Base-by-base conservation (phyloP, 1,284 basidiomycete genomes). In the Hypsizygus ulmarius region DNA sequence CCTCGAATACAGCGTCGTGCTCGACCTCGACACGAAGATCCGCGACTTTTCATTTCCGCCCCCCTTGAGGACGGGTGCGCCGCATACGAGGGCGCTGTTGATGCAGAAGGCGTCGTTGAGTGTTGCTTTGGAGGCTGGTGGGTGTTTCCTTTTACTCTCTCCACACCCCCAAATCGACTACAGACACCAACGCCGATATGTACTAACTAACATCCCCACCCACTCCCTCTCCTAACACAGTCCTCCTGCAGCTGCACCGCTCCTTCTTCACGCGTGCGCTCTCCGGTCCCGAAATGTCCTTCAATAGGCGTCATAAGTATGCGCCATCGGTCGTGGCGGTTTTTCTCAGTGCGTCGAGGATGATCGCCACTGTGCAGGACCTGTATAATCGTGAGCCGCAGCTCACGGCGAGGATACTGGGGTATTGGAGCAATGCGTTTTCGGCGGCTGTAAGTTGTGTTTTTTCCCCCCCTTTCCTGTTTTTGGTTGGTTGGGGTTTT, bases 371-470 rank as follows among this genome's bases (percentile, higher is more conserved):
- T 25, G 70, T 82, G 43, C 71, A 77, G 52, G 79, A 78, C 48
- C 59, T 81, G 16, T 79, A 79, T 60, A 69, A 69, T 5, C 73
- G 74, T 39, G 77, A 81, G 50, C 78, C 79, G 1, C 65, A 70
- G 35, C 63, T 83, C 39, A 75, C 79, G 5, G 74, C 78, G 43
- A 70, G 82, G 42, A 77, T 81, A 57, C 72, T 81, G 64, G 80
- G 81, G 50, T 74, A 81, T 54, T 84, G 81, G 70, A 81, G 78
- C 2, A 81, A 84, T 58, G 77, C 81, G 3, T 84, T 84, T 58
- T 84, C 81, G 18, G 81, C 81, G 49, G 76, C 80, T 41, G 82
- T 84, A 59, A 57, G 79, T n/a, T 71, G 41, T 53, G 42, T 38
- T 39, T 9, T 19, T 44, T 38, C 32, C 37, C n/a, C n/a, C n/a